Percentiles rank a stretch among this genome's conserved stretches.
Conservation (phyloP, 495 filamentous ascomycete genomes). For the Platismatia glauca region DNA sequence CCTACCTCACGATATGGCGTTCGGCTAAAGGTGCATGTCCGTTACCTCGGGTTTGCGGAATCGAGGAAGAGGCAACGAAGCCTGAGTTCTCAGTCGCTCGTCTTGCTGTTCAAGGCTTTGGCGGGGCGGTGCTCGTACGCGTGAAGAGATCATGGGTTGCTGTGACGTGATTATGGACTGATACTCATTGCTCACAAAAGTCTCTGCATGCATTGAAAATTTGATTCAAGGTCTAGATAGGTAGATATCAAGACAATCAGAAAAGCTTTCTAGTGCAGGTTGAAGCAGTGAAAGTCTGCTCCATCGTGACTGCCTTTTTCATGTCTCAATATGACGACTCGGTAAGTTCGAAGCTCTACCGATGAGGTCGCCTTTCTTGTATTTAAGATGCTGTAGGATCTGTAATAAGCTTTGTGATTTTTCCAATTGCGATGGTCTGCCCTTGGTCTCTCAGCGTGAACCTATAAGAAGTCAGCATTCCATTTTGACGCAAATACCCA, state of each 20-base stretch:
- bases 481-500: background rate
- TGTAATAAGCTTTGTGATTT: constrained; percentile 77
- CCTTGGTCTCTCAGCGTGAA: constrained; percentile 96
- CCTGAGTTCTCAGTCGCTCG: too few relatives aligned
- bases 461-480: constrained; percentile 30
- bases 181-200: too few relatives aligned
- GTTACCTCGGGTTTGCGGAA: too few relatives aligned
- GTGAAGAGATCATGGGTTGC: too few relatives aligned
- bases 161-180: too few relatives aligned
- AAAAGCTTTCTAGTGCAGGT: background rate
- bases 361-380: background rate
- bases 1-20: too few relatives aligned
- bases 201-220: background rate
- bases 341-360: background rate
- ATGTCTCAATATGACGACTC: background rate
- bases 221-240: background rate
- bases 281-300: background rate
- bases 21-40: too few relatives aligned
- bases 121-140: too few relatives aligned
- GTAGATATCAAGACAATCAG: background rate
- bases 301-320: background rate
- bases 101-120: too few relatives aligned
- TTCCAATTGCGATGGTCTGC: constrained; percentile 94
- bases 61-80: too few relatives aligned
- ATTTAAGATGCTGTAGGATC: constrained; percentile 16